These are phyloP conservation scores for Leptodontidium sp. DNA, from an alignment of 2,329 filamentous ascomycete genomes.

Conservation along the genomic window DNA sequence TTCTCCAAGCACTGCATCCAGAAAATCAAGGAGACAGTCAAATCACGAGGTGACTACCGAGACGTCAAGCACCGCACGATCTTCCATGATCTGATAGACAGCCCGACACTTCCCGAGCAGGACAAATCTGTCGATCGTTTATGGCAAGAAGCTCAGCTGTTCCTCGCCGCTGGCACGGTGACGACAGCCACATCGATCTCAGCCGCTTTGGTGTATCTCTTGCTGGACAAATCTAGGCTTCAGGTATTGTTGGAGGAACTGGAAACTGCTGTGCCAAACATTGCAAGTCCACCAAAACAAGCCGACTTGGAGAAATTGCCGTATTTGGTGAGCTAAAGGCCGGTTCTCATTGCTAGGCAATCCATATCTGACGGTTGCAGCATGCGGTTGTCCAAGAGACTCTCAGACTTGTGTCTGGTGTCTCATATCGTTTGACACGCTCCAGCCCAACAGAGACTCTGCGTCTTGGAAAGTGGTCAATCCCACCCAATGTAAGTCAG, in stretches of 20 bases:
- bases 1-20: slow-evolving; percentile 17
- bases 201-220: slow-evolving; percentile 44
- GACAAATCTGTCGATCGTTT: slow-evolving; percentile 47
- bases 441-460: slow-evolving; percentile 31
- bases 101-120: slow-evolving; percentile 48
- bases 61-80: slow-evolving; percentile 31
- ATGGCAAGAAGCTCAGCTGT: slow-evolving; percentile 50
- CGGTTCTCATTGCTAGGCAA: no score
- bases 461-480: slow-evolving; percentile 22
- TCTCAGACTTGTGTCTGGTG: slow-evolving; percentile 27
- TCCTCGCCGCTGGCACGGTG: slow-evolving; percentile 52
- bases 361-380: slow-evolving; percentile 14
- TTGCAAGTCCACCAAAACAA: slow-evolving; percentile 39
- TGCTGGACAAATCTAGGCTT: slow-evolving; percentile 39
- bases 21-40: slow-evolving; percentile 28
- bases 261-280: slow-evolving; percentile 38
- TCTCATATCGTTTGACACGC: slow-evolving; percentile 30
- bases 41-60: slow-evolving; percentile 20
- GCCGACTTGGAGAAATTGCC: slow-evolving; percentile 52
- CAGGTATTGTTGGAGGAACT: slow-evolving; percentile 44
- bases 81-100: slow-evolving; percentile 44
- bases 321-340: slow-evolving; percentile 44
- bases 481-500: slow-evolving; percentile 27
- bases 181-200: slow-evolving; percentile 48
- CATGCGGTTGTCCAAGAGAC: slow-evolving; percentile 26